phyloP scores from a whole-genome alignment of 306 rosid species.

The Benincasa hispida region DNA sequence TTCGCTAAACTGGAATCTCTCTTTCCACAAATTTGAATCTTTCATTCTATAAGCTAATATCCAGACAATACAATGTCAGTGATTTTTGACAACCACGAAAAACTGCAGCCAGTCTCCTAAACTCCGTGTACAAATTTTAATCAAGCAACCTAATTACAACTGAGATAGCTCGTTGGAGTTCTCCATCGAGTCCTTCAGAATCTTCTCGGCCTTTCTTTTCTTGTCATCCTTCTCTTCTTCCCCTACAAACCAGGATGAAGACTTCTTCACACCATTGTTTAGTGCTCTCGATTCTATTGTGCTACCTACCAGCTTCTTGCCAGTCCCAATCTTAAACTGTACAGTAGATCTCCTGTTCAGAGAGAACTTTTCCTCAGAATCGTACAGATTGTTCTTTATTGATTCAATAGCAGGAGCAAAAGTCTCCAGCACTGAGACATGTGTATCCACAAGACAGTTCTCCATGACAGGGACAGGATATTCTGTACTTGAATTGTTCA shows the following conservation, averaged over 20 bases:
- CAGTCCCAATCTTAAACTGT: constrained; percentile 54
- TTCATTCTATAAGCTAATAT: constrained; percentile 37
- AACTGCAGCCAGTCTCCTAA: constrained; percentile 50
- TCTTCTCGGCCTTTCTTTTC: constrained; percentile 66
- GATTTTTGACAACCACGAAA: constrained; percentile 36
- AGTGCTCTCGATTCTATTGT: constrained; percentile 22
- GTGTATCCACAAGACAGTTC: constrained; percentile 27
- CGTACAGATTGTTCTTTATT: constrained; percentile 26
- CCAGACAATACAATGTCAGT: constrained; percentile 33
- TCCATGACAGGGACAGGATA: constrained; percentile 25
- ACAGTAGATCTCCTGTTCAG: constrained; percentile 42
- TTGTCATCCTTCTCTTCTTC: constrained; percentile 60
- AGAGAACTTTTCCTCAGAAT: constrained; percentile 26
- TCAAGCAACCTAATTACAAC: constrained; percentile 51
- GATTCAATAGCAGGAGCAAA: constrained; percentile 79
- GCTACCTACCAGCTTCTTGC: constrained; percentile 42
- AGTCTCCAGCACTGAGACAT: constrained; percentile 47
- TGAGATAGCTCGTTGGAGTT: constrained; percentile 55
- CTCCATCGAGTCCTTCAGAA: constrained; percentile 67
- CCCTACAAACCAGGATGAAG: constrained; percentile 34
- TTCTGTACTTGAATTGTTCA: constrained; percentile 16
- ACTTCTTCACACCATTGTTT: constrained; percentile 29
- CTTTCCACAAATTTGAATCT: constrained; percentile 40
- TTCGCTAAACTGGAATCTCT: constrained; percentile 35
- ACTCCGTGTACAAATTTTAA: constrained; percentile 56